These are phyloP conservation scores for Camellia lanceoleosa DNA, from an alignment of 148 eudicot genomes.

Conservation along the genomic window DNA sequence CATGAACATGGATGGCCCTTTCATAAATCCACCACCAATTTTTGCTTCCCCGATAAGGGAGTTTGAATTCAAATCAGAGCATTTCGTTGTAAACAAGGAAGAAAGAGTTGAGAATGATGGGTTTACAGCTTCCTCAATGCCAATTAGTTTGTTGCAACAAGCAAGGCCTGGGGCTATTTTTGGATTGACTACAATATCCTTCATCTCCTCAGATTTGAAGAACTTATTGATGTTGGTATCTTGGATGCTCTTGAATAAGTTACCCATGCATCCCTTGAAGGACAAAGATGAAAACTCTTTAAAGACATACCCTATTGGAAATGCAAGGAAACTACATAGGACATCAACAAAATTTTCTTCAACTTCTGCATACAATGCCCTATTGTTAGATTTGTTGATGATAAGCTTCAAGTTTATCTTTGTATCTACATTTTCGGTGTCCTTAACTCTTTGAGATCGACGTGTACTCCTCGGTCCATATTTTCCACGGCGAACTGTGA, in stretches of 20 bases:
- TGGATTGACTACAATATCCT: conserved; percentile 16
- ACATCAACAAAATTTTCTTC: conserved; percentile 16
- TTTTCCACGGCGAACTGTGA: background rate
- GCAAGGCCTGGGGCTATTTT: conserved; percentile 20
- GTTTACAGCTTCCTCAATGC: conserved; percentile 5
- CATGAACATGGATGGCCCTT: conserved; percentile 11
- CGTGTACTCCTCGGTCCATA: background rate
- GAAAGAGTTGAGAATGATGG: background rate
- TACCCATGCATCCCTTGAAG: conserved; percentile 17
- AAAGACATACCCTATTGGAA: conserved; percentile 18
- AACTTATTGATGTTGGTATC: background rate
- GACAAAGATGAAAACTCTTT: background rate
- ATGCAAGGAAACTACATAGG: conserved; percentile 12
- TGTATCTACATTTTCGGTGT: background rate
- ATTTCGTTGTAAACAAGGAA: background rate
- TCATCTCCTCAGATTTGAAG: conserved; percentile 10
- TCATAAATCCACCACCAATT: background rate
- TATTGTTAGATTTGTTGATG: background rate
- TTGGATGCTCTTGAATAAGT: conserved; percentile 7
- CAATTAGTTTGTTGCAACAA: background rate
- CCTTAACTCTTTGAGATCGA: background rate
- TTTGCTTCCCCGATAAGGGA: background rate
- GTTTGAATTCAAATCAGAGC: background rate
- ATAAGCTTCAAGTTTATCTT: conserved; percentile 15
- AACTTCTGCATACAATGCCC: conserved; percentile 15